These are phyloP conservation scores for Trichoderma atrobrunneum DNA, from an alignment of 2,329 filamentous ascomycete species.

Conservation along the genomic window DNA sequence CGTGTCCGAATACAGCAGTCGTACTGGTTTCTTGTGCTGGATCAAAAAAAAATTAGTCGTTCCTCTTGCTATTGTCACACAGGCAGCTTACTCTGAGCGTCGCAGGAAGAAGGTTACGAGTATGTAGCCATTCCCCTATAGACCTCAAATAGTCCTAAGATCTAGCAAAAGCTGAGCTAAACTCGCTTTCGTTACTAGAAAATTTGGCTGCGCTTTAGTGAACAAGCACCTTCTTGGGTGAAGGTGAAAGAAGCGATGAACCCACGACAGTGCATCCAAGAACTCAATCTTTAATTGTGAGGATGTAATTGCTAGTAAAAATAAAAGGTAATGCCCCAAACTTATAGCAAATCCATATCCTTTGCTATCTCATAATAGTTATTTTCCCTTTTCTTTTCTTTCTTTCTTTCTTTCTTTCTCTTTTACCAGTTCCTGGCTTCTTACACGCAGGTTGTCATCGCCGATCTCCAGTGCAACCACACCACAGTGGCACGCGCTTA, in stretches of 20 bases:
- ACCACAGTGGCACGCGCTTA: neutral
- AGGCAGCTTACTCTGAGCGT: neutral
- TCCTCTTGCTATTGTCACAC: neutral
- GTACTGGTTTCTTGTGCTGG: neutral
- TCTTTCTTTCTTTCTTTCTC: neutral
- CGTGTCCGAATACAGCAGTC: neutral
- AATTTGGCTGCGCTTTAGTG: neutral
- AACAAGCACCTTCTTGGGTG: neutral
- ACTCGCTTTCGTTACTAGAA: neutral
- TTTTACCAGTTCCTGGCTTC: neutral
- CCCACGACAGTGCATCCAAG: neutral
- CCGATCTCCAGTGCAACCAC: neutral
- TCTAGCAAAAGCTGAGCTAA: neutral
- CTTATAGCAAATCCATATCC: rapidly evolving
- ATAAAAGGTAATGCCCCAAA: neutral
- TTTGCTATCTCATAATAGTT: neutral
- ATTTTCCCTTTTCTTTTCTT: neutral
- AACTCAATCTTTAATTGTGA: neutral
- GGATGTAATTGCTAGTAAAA: no score
- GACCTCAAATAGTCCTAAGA: neutral
- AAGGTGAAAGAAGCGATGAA: neutral
- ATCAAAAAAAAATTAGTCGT: neutral
- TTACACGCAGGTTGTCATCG: neutral
- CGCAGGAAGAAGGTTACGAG: neutral
- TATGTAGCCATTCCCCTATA: neutral